Conservation (phyloP, 2,329 filamentous ascomycete genomes). For the Ascochyta koolunga region DNA sequence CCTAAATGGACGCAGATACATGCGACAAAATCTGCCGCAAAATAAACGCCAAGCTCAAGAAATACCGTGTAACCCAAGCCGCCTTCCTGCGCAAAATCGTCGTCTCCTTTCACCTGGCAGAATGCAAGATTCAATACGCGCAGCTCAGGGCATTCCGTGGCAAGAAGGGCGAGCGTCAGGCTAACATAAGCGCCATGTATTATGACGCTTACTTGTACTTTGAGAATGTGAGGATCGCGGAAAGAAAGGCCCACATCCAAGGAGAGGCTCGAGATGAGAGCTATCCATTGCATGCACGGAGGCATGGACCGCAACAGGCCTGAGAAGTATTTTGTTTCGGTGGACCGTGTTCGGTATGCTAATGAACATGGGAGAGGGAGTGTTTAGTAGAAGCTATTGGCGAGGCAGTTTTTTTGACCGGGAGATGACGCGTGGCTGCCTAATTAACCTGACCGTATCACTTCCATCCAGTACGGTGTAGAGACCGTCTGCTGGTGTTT, state of each 20-base stretch:
- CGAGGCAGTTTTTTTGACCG: background rate
- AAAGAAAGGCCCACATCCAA: constrained; percentile 60
- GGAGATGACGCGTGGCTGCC: background rate
- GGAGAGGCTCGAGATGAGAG: constrained; percentile 60
- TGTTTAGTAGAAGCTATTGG: too few species aligned
- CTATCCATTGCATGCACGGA: constrained; percentile 10
- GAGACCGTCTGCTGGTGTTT: background rate
- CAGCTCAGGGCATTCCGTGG: constrained; percentile 58
- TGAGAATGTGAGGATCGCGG: constrained; percentile 62
- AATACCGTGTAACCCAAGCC: constrained; percentile 58
- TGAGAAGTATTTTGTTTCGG: background rate
- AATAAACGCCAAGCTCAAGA: constrained; percentile 58
- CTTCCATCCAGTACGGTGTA: background rate
- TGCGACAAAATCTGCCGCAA: constrained; percentile 65
- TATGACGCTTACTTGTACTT: constrained; percentile 65
- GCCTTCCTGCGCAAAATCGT: constrained; percentile 58
- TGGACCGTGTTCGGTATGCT: too few species aligned
- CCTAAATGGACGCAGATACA: constrained; percentile 45
- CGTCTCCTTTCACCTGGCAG: constrained; percentile 49
- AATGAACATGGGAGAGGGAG: too few species aligned
- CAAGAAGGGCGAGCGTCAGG: constrained; percentile 56
- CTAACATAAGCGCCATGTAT: constrained; percentile 58
- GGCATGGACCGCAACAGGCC: constrained; percentile 12
- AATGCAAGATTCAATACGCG: constrained; percentile 50
- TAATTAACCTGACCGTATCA: background rate